Conservation (phyloP, 2,329 filamentous ascomycete species). For the Fusarium solani-melongenae region DNA sequence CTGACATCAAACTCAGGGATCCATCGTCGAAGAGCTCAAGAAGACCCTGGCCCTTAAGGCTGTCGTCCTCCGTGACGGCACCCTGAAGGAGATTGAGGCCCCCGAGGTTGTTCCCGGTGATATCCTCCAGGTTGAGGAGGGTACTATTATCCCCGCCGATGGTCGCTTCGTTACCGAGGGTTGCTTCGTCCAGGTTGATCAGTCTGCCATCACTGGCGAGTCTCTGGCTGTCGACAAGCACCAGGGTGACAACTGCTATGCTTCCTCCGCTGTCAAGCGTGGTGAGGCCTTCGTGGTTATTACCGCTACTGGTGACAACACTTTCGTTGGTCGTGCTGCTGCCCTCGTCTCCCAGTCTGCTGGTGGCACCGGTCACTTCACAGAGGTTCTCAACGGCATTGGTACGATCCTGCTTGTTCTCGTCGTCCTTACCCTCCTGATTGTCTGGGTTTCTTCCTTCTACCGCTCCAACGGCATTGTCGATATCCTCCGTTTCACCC, state of each 20-base stretch:
- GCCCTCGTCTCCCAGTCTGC: conserved; percentile 84
- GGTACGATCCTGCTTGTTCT: conserved; percentile 77
- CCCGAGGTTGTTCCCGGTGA: conserved; percentile 89
- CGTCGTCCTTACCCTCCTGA: conserved; percentile 81
- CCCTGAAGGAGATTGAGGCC: conserved; percentile 82
- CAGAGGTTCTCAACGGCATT: conserved; percentile 88
- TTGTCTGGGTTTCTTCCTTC: conserved; percentile 89
- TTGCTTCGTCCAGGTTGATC: conserved; percentile 89
- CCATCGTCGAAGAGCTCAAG: conserved; percentile 90
- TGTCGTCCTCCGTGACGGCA: conserved; percentile 82
- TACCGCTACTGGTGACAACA: conserved; percentile 87
- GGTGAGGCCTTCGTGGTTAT: conserved; percentile 87
- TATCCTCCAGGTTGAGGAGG: conserved; percentile 89
- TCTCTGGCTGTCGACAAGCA: conserved; percentile 92
- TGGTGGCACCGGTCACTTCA: conserved; percentile 85
- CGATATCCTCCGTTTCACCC: conserved; percentile 82
- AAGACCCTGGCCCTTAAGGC: conserved; percentile 91
- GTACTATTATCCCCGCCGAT: conserved; percentile 91
- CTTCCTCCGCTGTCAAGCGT: conserved; percentile 90
- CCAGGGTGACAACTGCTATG: conserved; percentile 82
- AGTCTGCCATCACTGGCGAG: conserved; percentile 92
- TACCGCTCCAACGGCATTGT: conserved; percentile 88
- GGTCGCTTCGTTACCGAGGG: conserved; percentile 86
- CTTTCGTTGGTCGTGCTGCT: conserved; percentile 89
- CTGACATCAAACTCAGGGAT: conserved; percentile 58